phyloP scores from a whole-genome alignment of 495 filamentous ascomycete genomes.

The Cenococcum geophilum region DNA sequence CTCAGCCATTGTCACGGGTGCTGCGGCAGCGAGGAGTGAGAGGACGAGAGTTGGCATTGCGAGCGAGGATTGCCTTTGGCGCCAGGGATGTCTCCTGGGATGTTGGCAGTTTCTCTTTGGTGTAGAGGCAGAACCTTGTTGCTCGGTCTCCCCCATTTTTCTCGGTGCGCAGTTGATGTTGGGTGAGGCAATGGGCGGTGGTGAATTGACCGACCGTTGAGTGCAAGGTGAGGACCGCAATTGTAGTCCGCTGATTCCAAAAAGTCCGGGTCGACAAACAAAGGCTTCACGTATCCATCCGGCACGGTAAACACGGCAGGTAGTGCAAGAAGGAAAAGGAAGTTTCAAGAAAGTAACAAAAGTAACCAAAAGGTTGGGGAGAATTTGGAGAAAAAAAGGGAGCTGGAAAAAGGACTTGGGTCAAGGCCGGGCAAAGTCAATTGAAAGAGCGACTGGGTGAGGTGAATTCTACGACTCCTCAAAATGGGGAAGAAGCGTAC shows the following conservation, averaged over 20 bases:
- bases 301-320: neutral
- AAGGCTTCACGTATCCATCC: slow-evolving; percentile 2
- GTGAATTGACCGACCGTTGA: neutral
- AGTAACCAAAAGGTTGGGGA: neutral
- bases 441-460: slow-evolving; percentile 8
- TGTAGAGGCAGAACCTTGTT: neutral
- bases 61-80: slow-evolving; percentile 11
- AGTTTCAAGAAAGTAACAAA: neutral
- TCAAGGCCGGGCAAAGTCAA: neutral
- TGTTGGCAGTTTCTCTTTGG: slow-evolving; percentile 6
- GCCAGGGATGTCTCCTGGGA: slow-evolving; percentile 11
- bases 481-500: neutral
- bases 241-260: neutral
- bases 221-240: neutral
- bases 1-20: slow-evolving; percentile 34
- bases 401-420: neutral
- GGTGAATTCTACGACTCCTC: neutral
- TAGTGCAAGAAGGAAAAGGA: neutral
- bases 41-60: slow-evolving; percentile 18
- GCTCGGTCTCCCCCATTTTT: neutral
- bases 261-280: neutral
- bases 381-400: neutral
- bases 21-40: slow-evolving; percentile 23
- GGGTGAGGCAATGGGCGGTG: neutral
- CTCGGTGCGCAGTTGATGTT: neutral